Base-by-base conservation (phyloP, 129 eudicot genomes). In the Lactuca sativa region DNA sequence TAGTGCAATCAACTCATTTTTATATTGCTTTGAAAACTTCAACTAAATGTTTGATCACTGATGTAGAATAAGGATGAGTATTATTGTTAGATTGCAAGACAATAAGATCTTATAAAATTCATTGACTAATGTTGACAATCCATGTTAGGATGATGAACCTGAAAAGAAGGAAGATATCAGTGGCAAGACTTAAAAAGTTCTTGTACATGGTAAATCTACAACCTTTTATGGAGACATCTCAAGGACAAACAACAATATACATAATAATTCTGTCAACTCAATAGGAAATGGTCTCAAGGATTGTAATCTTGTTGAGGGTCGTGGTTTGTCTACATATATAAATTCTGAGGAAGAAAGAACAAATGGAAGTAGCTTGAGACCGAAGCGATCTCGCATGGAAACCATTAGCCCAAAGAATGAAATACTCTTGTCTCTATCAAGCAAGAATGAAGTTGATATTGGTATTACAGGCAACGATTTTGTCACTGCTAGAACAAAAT, bases 401-500 rank as follows among this genome's bases (percentile, higher is more conserved):
- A 75, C 70, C 52, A 73, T 77, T 75, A 85, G 99, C 81, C 88
- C 93, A 44, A 87, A 80, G 78, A 78, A 34, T 82, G 89, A 83
- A 55, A 76, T 56, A 10, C 15, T 76, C 7, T 66, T 13, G 57
- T 87, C 99, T 55, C 97, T 96, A 33, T 82, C 85, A 53, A 62
- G 77, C 82, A 80, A 62, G 67, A 87, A 78, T 80, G 90, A 87
- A 78, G 71, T 80, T 59, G 82, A 78, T 7, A 47, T 57, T 67
- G 89, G 84, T 74, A 76, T 63, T 62, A 77, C 93, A 43, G 82
- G 83, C 56, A 90, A 82, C 72, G 88, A 89, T 75, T 95, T 95
- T 82, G 97, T 95, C 41, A 90, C 93, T 76, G 99, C 99, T 25
- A 87, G 90, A 84, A 78, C 89, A 68, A 95, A 95, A 87, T 69